Evolutionary conservation across 192 early-diverging fungal genomes (phyloP).

Genomic region (Mortierella alpina): DNA sequence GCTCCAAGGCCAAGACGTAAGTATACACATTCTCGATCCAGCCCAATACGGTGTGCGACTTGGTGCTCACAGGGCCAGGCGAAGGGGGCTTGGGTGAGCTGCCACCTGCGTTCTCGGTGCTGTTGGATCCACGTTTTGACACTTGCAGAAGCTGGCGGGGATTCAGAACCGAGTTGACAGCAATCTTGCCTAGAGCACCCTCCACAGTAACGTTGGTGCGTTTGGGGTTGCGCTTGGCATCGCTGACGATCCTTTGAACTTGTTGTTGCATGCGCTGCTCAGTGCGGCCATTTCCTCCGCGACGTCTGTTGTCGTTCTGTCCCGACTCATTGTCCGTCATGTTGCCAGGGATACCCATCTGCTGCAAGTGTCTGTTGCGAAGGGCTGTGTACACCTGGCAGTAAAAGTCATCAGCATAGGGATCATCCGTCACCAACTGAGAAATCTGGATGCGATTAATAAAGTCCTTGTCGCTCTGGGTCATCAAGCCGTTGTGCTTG

Average conservation of each 20-base stretch:
- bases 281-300: conserved; percentile 53
- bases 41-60: conserved; percentile 67
- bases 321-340: conserved; percentile 19
- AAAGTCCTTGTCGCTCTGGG: conserved; percentile 92
- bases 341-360: conserved; percentile 53
- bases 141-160: conserved; percentile 89
- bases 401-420: conserved; percentile 95
- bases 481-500: conserved; percentile 91
- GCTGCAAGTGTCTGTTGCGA: conserved; percentile 61
- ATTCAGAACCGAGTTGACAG: conserved; percentile 87
- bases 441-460: conserved; percentile 95
- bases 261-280: conserved; percentile 89
- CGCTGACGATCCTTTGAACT: conserved; percentile 95
- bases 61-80: conserved; percentile 60
- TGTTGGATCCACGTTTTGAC: conserved; percentile 54
- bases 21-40: conserved; percentile 86
- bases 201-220: conserved; percentile 89
- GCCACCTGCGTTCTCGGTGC: conserved; percentile 22
- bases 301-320: conserved; percentile 34
- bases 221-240: conserved; percentile 88
- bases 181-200: conserved; percentile 95
- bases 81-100: conserved; percentile 47
- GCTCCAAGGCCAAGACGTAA: conserved; percentile 84
- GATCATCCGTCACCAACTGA: conserved; percentile 94
- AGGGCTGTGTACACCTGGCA: conserved; percentile 90